Evolutionary conservation across 2,329 filamentous ascomycete species (phyloP).

Genomic region (Colletotrichum endophyticum): DNA sequence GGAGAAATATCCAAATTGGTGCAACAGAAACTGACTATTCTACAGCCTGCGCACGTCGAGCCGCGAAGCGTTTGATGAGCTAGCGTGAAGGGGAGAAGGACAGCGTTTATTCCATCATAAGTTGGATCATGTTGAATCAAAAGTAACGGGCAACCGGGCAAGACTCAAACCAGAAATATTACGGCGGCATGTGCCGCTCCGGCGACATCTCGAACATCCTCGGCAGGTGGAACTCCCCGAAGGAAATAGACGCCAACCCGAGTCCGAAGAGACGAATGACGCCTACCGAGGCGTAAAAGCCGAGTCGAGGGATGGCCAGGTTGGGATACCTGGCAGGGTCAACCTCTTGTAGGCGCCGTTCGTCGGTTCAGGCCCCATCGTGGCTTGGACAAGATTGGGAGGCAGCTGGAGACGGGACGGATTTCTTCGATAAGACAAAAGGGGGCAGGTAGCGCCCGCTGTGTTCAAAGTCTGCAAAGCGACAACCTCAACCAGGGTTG

Average conservation of each 20-base stretch:
- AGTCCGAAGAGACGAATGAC: slow-evolving; percentile 5
- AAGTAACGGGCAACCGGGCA: slow-evolving; percentile 18
- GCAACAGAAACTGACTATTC: slow-evolving; percentile 12
- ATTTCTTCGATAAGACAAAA: neutral
- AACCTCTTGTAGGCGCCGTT: slow-evolving; percentile 16
- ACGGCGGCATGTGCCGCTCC: neutral
- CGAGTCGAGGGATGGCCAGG: slow-evolving; percentile 20
- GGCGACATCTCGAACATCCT: slow-evolving; percentile 21
- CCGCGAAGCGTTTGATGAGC: slow-evolving; percentile 57
- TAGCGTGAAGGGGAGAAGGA: slow-evolving; percentile 7
- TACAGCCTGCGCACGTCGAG: slow-evolving; percentile 58
- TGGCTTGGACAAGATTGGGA: slow-evolving; percentile 10
- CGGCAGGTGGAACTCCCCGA: slow-evolving; percentile 26
- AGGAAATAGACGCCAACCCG: slow-evolving; percentile 15
- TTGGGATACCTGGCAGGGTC: slow-evolving; percentile 22
- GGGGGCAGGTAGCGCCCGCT: neutral
- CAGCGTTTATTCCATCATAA: neutral
- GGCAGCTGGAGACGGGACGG: neutral
- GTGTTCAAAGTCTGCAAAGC: neutral
- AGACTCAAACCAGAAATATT: neutral
- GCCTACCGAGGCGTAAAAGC: slow-evolving; percentile 20
- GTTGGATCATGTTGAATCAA: slow-evolving; percentile 12
- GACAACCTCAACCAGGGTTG: neutral
- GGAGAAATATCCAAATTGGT: neutral
- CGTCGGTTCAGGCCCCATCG: neutral